Evolutionary conservation across 768 basidiomycete species (phyloP).

Genomic region (Pleurotus sapidus): DNA sequence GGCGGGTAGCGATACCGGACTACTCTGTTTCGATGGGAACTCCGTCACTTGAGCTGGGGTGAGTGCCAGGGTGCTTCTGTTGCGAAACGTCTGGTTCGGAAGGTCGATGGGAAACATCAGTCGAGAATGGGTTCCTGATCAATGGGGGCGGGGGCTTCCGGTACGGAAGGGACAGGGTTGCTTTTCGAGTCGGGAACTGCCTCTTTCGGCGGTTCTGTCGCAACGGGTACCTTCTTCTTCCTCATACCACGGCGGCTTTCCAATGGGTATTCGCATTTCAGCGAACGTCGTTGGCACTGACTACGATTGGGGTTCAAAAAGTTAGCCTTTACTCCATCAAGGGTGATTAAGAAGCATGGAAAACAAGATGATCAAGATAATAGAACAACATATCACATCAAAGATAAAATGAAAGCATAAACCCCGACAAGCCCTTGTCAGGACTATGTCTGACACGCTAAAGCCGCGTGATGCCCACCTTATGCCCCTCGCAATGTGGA

Average conservation of each 20-base stretch:
- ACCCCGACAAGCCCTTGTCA: too few species aligned
- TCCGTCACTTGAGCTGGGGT: too few species aligned
- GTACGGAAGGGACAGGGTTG: slow-evolving; percentile 7
- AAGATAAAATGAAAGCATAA: too few species aligned
- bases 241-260: slow-evolving; percentile 72
- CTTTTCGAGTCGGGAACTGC: slow-evolving; percentile 19
- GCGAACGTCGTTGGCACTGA: slow-evolving; percentile 69
- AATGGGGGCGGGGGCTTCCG: background rate
- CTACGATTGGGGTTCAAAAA: slow-evolving; percentile 30
- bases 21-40: too few species aligned
- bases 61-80: background rate
- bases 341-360: slow-evolving; percentile 11
- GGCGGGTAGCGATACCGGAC: too few species aligned
- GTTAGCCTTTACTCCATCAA: slow-evolving; percentile 16
- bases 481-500: background rate
- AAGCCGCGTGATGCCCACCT: slow-evolving; percentile 5
- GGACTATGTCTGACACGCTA: background rate
- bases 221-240: slow-evolving; percentile 36
- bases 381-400: too few species aligned
- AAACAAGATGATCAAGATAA: slow-evolving; percentile 1
- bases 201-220: slow-evolving; percentile 16
- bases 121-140: background rate
- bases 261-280: slow-evolving; percentile 68
- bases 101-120: slow-evolving; percentile 4
- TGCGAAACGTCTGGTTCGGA: background rate